Base-by-base conservation (phyloP, 73 alveolate genomes). In the Paramecium sexaurelia region DNA sequence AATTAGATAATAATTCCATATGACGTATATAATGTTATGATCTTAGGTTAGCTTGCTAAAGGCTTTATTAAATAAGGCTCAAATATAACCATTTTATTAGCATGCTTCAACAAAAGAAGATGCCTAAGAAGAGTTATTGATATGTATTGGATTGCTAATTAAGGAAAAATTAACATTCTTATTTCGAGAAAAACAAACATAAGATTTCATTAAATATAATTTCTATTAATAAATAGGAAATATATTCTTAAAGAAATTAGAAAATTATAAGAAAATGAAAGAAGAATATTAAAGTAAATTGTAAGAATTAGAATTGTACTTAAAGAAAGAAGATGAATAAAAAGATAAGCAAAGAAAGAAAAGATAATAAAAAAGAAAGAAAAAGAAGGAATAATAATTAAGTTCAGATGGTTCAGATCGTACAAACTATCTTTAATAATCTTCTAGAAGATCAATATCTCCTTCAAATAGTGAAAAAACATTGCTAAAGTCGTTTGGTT, bases 81-180 rank as follows among this genome's bases (percentile, higher is more conserved):
- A 33, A 35, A 71, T 35, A 6, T n/a, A 71, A 35, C 86, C 86
- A 15, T 71, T 71, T 71, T 71, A 71, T n/a, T 37, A 71, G 35
- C 86, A 71, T 71, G 86, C 86, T 7, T 71, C 86, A 33, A 71
- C 86, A 33, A 35, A 71, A 71, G 86, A 71, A 10, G 86, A 71
- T 33, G 86, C 86, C 17, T 71, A 71, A 71, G 86, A 71, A 7
- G 86, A 71, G 9, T 71, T 71, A 24, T 15, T 71, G 5, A 71
- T 71, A n/a, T 71, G 86, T n/a, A 11, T 71, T n/a, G 86, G 86
- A 20, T 7, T 37, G 2, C 7, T 37, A 19, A 33, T 71, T 27
- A 71, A 71, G 15, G 86, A 71, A 13, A 32, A 36, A 36, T 10
- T 71, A 35, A 35, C 19, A 19, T 4, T 7, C 5, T 19, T 35